These are phyloP conservation scores for Ophiostoma australiae DNA, from an alignment of 2,329 filamentous ascomycete genomes.

Conservation along the genomic window DNA sequence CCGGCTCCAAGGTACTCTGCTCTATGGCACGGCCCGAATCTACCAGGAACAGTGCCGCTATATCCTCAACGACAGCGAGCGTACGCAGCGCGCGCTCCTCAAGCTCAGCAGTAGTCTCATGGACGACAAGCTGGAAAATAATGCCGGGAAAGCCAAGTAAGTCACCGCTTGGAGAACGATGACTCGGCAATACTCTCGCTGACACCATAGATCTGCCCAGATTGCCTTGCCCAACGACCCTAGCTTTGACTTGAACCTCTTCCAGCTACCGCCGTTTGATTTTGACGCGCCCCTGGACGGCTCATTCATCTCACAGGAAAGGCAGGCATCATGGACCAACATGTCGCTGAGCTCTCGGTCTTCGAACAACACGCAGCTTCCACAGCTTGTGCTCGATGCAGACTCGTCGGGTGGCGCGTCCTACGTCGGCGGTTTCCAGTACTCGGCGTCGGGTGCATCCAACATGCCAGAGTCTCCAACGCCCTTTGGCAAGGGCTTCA, in stretches of 20 bases:
- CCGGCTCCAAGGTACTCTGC: slow-evolving; percentile 79
- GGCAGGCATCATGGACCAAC: slow-evolving; percentile 27
- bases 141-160: slow-evolving; percentile 64
- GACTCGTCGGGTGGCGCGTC: slow-evolving; percentile 31
- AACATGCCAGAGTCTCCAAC: slow-evolving; percentile 25
- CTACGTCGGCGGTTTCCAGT: slow-evolving; percentile 24
- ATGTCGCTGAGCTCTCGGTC: slow-evolving; percentile 25
- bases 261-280: slow-evolving; percentile 54
- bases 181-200: slow-evolving; percentile 8
- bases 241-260: slow-evolving; percentile 58
- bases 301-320: slow-evolving; percentile 24
- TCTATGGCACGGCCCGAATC: slow-evolving; percentile 80
- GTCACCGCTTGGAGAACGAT: slow-evolving; percentile 40
- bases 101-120: slow-evolving; percentile 66
- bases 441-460: slow-evolving; percentile 22
- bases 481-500: slow-evolving; percentile 29
- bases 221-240: slow-evolving; percentile 79
- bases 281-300: slow-evolving; percentile 37
- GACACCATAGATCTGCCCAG: slow-evolving; percentile 48
- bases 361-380: slow-evolving; percentile 41
- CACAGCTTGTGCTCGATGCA: slow-evolving; percentile 37
- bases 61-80: slow-evolving; percentile 73
- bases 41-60: slow-evolving; percentile 85
- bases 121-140: slow-evolving; percentile 59
- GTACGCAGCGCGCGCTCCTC: slow-evolving; percentile 52